phyloP scores from a whole-genome alignment of 2,329 filamentous ascomycete genomes.

The Cercospora janseana region DNA sequence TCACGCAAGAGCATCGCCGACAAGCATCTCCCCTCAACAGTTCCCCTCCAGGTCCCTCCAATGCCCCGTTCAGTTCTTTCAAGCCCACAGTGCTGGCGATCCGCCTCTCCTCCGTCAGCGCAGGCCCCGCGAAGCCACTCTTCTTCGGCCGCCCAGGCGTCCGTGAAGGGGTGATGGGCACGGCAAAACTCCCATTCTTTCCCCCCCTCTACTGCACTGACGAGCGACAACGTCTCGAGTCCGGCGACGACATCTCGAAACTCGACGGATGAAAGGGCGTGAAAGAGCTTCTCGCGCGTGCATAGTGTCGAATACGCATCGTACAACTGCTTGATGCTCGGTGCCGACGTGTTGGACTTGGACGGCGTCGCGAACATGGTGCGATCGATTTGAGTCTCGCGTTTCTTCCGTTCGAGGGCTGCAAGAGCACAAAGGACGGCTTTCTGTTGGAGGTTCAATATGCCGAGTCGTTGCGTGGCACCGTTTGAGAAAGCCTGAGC shows the following conservation, averaged over 20 bases:
- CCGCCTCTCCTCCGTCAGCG: slow-evolving; percentile 61
- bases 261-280: slow-evolving; percentile 85
- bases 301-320: slow-evolving; percentile 81
- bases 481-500: slow-evolving; percentile 88
- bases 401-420: slow-evolving; percentile 76
- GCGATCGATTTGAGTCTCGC: slow-evolving; percentile 41
- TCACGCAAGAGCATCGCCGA: slow-evolving; percentile 30
- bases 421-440: slow-evolving; percentile 86
- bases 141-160: slow-evolving; percentile 49
- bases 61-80: slow-evolving; percentile 36
- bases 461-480: slow-evolving; percentile 76
- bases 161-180: slow-evolving; percentile 65
- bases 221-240: slow-evolving; percentile 80
- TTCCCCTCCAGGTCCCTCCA: slow-evolving; percentile 39
- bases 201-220: slow-evolving; percentile 66
- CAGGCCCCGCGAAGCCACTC: slow-evolving; percentile 43
- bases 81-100: slow-evolving; percentile 38
- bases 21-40: slow-evolving; percentile 40
- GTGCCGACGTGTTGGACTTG: slow-evolving; percentile 52
- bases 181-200: slow-evolving; percentile 64
- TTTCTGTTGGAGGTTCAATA: slow-evolving; percentile 93
- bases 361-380: slow-evolving; percentile 43
- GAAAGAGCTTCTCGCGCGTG: slow-evolving; percentile 80
- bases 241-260: slow-evolving; percentile 91
- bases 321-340: slow-evolving; percentile 80